A percentile compares a stretch with the other conserved stretches of the same genome.
These are phyloP conservation scores for Penicillium lividum DNA, from an alignment of 495 filamentous ascomycete species.

Conservation along the genomic window DNA sequence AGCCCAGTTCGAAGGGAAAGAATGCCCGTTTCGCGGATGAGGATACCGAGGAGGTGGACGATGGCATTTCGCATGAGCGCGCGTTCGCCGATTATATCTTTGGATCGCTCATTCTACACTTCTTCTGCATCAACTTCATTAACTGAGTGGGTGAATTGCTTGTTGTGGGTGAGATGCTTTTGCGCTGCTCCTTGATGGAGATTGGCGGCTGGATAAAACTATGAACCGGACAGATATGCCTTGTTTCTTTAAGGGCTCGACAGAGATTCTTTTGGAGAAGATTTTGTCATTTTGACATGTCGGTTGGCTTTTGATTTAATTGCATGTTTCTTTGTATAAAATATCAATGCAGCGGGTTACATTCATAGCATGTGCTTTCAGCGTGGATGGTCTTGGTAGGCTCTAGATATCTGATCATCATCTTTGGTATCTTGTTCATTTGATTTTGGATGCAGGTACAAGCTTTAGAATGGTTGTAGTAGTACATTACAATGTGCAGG, in stretches of 20 bases:
- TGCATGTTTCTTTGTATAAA: slow-evolving; percentile 18
- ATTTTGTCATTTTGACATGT: neutral
- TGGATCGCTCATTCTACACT: slow-evolving; percentile 91
- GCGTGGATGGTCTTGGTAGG: neutral
- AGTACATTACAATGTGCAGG: neutral
- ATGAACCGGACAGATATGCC: neutral
- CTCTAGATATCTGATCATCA: neutral
- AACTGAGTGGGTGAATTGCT: slow-evolving; percentile 58
- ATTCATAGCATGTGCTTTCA: neutral
- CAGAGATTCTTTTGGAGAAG: neutral
- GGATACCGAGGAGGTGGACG: slow-evolving; percentile 30
- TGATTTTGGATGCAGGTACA: neutral
- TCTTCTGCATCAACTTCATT: slow-evolving; percentile 99
- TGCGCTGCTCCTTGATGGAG: neutral
- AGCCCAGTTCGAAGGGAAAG: slow-evolving; percentile 38
- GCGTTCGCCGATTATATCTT: slow-evolving; percentile 97
- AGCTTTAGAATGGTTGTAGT: neutral
- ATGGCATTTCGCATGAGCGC: slow-evolving; percentile 54
- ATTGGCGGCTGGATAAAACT: slow-evolving; percentile 1
- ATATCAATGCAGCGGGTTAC: slow-evolving; percentile 11
- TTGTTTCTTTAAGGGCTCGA: neutral
- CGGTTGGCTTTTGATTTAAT: slow-evolving; percentile 3
- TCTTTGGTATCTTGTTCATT: slow-evolving; percentile 9
- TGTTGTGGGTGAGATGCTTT: neutral
- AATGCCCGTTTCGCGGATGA: slow-evolving; percentile 32